Percentiles rank a stretch among this genome's conserved stretches.
These are phyloP conservation scores for Physaria fendleri DNA, from an alignment of 345 rosid genomes.

Conservation along the genomic window DNA sequence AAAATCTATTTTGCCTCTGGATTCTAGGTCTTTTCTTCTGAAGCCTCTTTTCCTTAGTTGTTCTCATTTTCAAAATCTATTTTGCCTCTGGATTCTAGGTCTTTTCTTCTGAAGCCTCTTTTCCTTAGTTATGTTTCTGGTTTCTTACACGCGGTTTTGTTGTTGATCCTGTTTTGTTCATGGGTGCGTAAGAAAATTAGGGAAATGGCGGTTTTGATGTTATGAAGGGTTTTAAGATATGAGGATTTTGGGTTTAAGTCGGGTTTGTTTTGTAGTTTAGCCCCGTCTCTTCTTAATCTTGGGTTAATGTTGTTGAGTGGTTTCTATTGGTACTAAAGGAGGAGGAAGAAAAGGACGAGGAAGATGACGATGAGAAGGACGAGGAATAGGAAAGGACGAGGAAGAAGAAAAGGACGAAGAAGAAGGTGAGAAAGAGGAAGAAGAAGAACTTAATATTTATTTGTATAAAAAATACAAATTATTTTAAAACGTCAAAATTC, in stretches of 20 bases:
- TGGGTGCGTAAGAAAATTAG: constrained; percentile 34
- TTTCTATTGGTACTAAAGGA: constrained; percentile 57
- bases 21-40: constrained; percentile 30
- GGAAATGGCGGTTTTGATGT: not conserved
- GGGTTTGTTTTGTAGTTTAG: constrained; percentile 43
- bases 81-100: constrained; percentile 15
- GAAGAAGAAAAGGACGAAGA: too few relatives aligned
- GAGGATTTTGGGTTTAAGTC: constrained; percentile 31
- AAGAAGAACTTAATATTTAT: too few relatives aligned
- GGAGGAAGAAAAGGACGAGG: too few relatives aligned
- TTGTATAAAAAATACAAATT: too few relatives aligned
- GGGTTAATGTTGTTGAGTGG: constrained; percentile 45
- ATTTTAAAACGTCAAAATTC: too few relatives aligned
- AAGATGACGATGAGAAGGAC: too few relatives aligned
- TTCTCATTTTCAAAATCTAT: constrained; percentile 17
- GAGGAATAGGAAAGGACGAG: too few relatives aligned
- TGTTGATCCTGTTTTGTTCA: constrained; percentile 31
- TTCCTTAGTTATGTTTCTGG: constrained; percentile 42
- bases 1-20: constrained; percentile 20
- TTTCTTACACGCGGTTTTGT: constrained; percentile 41
- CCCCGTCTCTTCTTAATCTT: constrained; percentile 48
- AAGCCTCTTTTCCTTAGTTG: constrained; percentile 43
- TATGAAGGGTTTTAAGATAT: constrained; percentile 21
- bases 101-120: constrained; percentile 40
- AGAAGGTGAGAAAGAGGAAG: too few relatives aligned